Evolutionary conservation across 768 basidiomycete species (phyloP).

Genomic region (Tylopilus felleus): DNA sequence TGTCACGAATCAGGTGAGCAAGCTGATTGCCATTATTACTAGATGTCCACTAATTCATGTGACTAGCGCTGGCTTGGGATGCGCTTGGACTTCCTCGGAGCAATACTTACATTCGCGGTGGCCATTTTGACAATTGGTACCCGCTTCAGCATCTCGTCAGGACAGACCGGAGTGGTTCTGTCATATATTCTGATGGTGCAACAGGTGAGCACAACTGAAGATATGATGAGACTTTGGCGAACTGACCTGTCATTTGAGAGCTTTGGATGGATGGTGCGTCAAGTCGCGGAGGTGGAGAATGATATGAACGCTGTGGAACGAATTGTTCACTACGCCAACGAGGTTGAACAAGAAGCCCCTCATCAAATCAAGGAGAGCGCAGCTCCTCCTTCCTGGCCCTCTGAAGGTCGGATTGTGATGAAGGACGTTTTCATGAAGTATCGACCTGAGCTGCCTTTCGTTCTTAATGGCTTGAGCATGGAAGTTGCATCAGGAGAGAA

Average conservation of each 20-base stretch:
- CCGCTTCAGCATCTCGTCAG: constrained; percentile 70
- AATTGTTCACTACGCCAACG: constrained; percentile 74
- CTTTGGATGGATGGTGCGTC: constrained; percentile 74
- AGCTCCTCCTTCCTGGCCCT: constrained; percentile 70
- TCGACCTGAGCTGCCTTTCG: constrained; percentile 82
- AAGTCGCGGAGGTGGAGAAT: constrained; percentile 85
- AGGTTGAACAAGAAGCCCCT: constrained; percentile 79
- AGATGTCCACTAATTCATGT: not conserved
- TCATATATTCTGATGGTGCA: constrained; percentile 81
- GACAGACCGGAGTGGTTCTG: constrained; percentile 72
- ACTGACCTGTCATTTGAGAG: constrained; percentile 33
- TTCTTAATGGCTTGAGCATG: constrained; percentile 81
- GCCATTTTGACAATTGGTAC: constrained; percentile 75
- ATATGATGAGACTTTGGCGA: not conserved
- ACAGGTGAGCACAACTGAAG: constrained; percentile 44
- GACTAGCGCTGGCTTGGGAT: constrained; percentile 79
- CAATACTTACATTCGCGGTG: constrained; percentile 69
- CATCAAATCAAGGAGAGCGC: constrained; percentile 59
- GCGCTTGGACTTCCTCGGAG: constrained; percentile 83
- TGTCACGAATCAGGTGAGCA: constrained; percentile 67
- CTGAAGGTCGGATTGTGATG: constrained; percentile 68
- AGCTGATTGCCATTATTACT: not conserved
- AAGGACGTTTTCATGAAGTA: constrained; percentile 77
- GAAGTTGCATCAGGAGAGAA: constrained; percentile 75
- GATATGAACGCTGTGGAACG: constrained; percentile 92